Evolutionary conservation across 306 rosid genomes (phyloP).

Genomic region (Gynostemma pentaphyllum): DNA sequence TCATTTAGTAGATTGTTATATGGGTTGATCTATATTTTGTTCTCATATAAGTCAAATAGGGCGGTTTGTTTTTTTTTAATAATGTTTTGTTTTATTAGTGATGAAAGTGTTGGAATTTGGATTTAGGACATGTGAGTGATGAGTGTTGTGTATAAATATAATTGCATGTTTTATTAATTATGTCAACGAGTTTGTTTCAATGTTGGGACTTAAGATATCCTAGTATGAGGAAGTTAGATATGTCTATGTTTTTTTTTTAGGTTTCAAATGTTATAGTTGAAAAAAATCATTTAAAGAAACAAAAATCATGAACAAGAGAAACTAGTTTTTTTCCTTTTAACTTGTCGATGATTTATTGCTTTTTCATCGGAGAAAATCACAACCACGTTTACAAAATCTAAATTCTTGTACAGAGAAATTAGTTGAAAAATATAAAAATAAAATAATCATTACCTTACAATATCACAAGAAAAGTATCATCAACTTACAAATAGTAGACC

Average conservation of each 20-base stretch:
- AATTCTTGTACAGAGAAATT: no score
- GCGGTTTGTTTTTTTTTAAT: background rate
- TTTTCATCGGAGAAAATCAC: no score
- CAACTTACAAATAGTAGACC: no score
- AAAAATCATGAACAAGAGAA: no score
- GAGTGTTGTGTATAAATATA: background rate
- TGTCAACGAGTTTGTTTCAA: background rate
- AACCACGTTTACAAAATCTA: no score
- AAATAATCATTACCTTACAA: no score
- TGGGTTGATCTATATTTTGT: constrained; percentile 12
- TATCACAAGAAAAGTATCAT: no score
- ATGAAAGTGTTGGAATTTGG: background rate
- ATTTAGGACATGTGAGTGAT: background rate
- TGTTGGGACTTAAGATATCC: background rate
- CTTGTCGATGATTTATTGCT: no score
- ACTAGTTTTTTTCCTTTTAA: no score
- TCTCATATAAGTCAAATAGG: background rate
- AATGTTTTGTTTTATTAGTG: background rate
- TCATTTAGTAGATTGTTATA: background rate
- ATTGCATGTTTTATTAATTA: constrained; percentile 1
- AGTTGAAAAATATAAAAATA: no score
- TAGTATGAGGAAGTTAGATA: constrained; percentile 1
- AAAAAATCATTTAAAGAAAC: background rate
- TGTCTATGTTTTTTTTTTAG: constrained; percentile 2
- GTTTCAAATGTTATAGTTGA: background rate